A percentile compares a stretch with the other conserved stretches of the same genome.
Evolutionary conservation across 1,284 basidiomycete species (phyloP).

Genomic region (Rhodotorula sp.): DNA sequence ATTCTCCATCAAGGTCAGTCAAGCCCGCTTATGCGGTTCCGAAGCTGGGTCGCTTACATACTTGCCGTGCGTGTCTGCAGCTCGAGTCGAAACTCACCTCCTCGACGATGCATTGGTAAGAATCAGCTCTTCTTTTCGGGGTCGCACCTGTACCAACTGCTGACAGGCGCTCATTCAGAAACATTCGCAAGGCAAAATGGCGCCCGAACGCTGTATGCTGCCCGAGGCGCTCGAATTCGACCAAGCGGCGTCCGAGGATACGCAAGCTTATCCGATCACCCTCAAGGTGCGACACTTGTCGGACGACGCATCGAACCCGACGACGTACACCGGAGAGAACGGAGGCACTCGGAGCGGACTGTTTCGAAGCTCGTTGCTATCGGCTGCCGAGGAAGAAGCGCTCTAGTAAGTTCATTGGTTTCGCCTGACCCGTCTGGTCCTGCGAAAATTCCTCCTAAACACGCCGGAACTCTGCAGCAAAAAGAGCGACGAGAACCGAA

Average conservation of each 20-base stretch:
- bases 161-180: slow-evolving; percentile 2
- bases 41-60: no score
- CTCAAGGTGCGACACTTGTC: slow-evolving; percentile 45
- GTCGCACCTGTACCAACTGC: not conserved
- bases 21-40: no score
- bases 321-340: slow-evolving; percentile 22
- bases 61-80: no score
- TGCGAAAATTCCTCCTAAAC: no score
- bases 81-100: slow-evolving; percentile 44
- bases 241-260: slow-evolving; percentile 33
- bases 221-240: slow-evolving; percentile 44
- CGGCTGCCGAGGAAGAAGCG: slow-evolving; percentile 43
- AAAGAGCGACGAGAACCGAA: slow-evolving; percentile 11
- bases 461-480: not conserved
- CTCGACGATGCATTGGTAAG: slow-evolving; percentile 38
- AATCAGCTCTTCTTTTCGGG: no score
- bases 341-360: slow-evolving; percentile 34
- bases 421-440: not conserved
- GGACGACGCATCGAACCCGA: slow-evolving; percentile 46
- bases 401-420: slow-evolving; percentile 20
- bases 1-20: slow-evolving; percentile 42
- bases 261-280: slow-evolving; percentile 41
- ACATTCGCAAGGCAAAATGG: slow-evolving; percentile 34
- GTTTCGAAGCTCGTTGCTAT: slow-evolving; percentile 39
- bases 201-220: slow-evolving; percentile 42